Evolutionary conservation across 805 yeast species (phyloP).

Genomic region (Candida glaebosa): DNA sequence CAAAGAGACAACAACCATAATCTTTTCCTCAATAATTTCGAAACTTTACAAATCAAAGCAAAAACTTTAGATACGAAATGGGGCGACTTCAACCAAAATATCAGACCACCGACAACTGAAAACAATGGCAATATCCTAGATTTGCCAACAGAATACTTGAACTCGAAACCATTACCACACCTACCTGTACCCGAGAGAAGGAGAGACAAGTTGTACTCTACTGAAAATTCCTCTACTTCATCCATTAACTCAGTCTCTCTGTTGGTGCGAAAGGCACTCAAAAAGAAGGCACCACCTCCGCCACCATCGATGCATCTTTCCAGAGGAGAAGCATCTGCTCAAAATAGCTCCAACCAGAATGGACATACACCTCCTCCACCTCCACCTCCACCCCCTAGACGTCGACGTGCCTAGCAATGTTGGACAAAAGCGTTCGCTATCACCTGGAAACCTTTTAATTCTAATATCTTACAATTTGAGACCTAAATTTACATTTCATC

Average conservation of each 20-base stretch:
- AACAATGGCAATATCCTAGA: constrained; percentile 21
- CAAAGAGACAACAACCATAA: constrained; percentile 25
- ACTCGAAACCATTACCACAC: constrained; percentile 19
- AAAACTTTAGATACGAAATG: constrained; percentile 2
- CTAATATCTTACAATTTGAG: too few relatives aligned
- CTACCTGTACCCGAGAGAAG: constrained; percentile 9
- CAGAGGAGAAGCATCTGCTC: background rate
- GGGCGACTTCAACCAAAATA: background rate
- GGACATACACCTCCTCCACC: constrained; percentile 16
- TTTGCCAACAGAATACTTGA: constrained; percentile 29
- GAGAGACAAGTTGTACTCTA: constrained; percentile 6
- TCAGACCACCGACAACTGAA: constrained; percentile 1
- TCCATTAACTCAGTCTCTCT: constrained; percentile 18
- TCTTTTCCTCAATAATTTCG: constrained; percentile 16
- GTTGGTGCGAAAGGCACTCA: constrained; percentile 26
- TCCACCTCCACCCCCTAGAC: constrained; percentile 36
- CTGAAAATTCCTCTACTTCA: constrained; percentile 13
- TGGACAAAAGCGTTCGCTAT: too few relatives aligned
- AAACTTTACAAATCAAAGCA: background rate
- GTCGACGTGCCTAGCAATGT: constrained; percentile 16
- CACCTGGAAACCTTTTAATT: too few relatives aligned
- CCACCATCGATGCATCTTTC: constrained; percentile 22
- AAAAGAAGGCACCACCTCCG: constrained; percentile 39
- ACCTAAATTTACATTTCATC: too few relatives aligned
- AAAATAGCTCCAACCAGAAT: background rate